Conservation (phyloP, 140 eudicot species). For the Senecio squalidus region DNA sequence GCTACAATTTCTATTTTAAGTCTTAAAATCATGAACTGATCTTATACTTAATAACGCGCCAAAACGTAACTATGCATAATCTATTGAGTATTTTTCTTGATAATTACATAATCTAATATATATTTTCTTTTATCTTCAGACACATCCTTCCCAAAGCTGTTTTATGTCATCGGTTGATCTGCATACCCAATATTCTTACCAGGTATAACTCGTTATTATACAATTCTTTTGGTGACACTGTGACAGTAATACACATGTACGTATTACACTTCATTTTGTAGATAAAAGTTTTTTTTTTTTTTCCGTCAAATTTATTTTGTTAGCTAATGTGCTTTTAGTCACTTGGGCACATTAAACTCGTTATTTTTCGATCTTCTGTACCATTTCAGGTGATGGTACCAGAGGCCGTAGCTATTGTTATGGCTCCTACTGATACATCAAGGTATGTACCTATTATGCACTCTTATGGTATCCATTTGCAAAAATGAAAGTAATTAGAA, state of each 20-base stretch:
- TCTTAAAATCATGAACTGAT: conserved; percentile 3
- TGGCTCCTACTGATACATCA: conserved; percentile 70
- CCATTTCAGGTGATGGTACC: conserved; percentile 65
- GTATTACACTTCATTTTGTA: conserved; percentile 1
- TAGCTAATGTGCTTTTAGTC: conserved; percentile 2
- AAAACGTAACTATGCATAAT: no score
- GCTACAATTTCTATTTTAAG: background rate
- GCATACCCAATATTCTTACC: conserved; percentile 69
- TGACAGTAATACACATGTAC: background rate
- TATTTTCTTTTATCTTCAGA: conserved; percentile 30
- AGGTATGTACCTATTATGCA: conserved; percentile 26
- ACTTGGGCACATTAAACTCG: background rate
- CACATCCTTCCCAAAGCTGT: conserved; percentile 80
- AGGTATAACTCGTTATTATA: conserved; percentile 38
- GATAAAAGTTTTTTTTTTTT: background rate
- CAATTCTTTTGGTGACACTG: background rate
- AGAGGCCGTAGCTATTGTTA: conserved; percentile 71
- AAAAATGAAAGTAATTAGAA: background rate
- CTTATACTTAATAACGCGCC: no score
- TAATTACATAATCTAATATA: background rate
- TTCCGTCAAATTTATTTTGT: background rate
- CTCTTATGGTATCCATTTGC: background rate
- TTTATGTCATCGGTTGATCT: conserved; percentile 77
- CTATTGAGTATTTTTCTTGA: background rate
- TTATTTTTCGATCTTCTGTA: background rate